These are phyloP conservation scores for Populus nigra DNA, from an alignment of 345 rosid genomes.

Conservation along the genomic window DNA sequence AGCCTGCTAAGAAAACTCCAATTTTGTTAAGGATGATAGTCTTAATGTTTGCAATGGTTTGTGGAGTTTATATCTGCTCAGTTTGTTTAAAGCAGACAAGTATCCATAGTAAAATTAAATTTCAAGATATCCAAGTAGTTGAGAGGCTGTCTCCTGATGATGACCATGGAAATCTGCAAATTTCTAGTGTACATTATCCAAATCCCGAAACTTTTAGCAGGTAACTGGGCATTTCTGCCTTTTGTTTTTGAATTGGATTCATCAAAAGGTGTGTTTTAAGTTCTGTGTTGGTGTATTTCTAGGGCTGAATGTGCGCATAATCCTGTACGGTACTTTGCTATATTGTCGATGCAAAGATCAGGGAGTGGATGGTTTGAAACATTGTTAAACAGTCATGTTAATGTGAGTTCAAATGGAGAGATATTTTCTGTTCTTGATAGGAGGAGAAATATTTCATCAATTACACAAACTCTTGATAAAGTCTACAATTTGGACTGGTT, in stretches of 20 bases:
- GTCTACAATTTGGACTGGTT: conserved; percentile 91
- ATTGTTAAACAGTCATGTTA: conserved; percentile 80
- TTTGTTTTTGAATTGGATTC: neutral
- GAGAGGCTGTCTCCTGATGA: conserved; percentile 29
- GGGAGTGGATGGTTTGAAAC: conserved; percentile 99
- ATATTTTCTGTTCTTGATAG: conserved; percentile 64
- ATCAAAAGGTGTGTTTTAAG: neutral
- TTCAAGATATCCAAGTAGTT: conserved; percentile 48
- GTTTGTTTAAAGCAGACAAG: conserved; percentile 67
- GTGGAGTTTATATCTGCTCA: conserved; percentile 64
- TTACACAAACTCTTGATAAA: conserved; percentile 60
- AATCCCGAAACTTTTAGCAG: conserved; percentile 74
- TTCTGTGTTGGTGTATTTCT: conserved; percentile 1
- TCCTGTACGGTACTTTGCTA: conserved; percentile 81
- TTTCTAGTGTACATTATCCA: conserved; percentile 66
- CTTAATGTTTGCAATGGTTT: conserved; percentile 61
- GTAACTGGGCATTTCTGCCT: conserved; percentile 35
- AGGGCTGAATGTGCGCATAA: conserved; percentile 76
- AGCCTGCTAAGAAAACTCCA: conserved; percentile 70
- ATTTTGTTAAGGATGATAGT: conserved; percentile 68
- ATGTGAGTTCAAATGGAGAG: conserved; percentile 95
- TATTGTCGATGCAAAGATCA: conserved; percentile 93
- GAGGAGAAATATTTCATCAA: conserved; percentile 62
- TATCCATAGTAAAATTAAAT: conserved; percentile 25
- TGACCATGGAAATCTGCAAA: conserved; percentile 14